Evolutionary conservation across 2,329 filamentous ascomycete genomes (phyloP).

Genomic region (Pseudonectria buxi): DNA sequence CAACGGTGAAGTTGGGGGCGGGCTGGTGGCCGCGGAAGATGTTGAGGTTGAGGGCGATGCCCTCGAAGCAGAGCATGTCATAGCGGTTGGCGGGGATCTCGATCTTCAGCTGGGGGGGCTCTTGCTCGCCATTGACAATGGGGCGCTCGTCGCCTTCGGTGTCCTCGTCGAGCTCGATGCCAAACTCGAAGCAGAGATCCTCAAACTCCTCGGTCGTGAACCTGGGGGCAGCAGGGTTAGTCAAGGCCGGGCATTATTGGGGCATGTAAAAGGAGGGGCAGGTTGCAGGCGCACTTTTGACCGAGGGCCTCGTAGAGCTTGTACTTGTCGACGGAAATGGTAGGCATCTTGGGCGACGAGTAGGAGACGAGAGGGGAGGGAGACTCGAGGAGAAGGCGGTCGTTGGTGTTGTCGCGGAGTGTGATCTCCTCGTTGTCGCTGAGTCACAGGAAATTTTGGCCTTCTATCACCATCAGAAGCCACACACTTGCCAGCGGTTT

Average conservation of each 20-base stretch:
- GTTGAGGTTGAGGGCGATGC: slow-evolving; percentile 90
- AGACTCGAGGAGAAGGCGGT: slow-evolving; percentile 13
- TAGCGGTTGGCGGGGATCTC: slow-evolving; percentile 94
- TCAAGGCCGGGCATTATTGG: slow-evolving; percentile 8
- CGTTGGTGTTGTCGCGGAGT: slow-evolving; percentile 13
- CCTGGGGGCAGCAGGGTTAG: slow-evolving; percentile 35
- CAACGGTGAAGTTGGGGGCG: slow-evolving; percentile 73
- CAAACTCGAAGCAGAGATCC: slow-evolving; percentile 96
- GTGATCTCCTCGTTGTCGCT: slow-evolving; percentile 11
- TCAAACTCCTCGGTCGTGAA: slow-evolving; percentile 94
- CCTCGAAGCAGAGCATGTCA: slow-evolving; percentile 95
- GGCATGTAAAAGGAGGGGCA: slow-evolving; percentile 13
- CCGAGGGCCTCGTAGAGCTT: slow-evolving; percentile 90
- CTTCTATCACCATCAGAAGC: too few species aligned
- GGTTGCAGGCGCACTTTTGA: slow-evolving; percentile 55
- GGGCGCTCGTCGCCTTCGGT: slow-evolving; percentile 70
- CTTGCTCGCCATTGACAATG: slow-evolving; percentile 69
- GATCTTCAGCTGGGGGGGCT: slow-evolving; percentile 91
- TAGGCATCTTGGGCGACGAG: slow-evolving; percentile 63
- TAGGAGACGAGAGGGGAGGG: slow-evolving; percentile 7
- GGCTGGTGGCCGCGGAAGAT: slow-evolving; percentile 76
- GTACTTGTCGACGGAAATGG: slow-evolving; percentile 93
- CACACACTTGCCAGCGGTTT: not conserved
- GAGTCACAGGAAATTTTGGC: slow-evolving; percentile 38
- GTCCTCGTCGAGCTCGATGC: slow-evolving; percentile 96